Evolutionary conservation across 2,329 filamentous ascomycete species (phyloP).

Genomic region (Knoxdaviesia capensis): DNA sequence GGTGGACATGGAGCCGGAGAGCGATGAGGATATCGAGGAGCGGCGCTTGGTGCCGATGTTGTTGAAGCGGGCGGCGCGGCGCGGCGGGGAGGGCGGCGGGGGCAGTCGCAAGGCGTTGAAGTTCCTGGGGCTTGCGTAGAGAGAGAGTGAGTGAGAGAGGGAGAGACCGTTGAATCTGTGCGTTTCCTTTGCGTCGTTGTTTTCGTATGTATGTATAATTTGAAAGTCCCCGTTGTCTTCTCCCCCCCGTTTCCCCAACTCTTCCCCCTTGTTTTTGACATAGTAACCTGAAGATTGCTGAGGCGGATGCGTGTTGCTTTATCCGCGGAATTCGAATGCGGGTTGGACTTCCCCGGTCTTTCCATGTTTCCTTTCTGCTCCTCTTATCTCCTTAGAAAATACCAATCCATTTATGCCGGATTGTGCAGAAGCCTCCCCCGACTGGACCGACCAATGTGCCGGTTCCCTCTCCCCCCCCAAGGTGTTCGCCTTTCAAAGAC

Average conservation of each 20-base stretch:
- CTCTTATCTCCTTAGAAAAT: too few species aligned
- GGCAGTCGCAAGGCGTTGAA: conserved; percentile 31
- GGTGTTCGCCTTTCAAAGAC: too few species aligned
- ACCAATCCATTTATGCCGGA: too few species aligned
- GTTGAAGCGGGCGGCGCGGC: conserved; percentile 14
- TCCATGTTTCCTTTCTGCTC: neutral
- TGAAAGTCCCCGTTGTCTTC: neutral
- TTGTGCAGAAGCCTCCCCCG: too few species aligned
- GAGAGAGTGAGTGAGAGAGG: neutral
- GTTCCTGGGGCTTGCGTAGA: conserved; percentile 26
- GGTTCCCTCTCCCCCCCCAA: too few species aligned
- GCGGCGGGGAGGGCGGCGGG: conserved; percentile 8
- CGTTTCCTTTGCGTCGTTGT: neutral
- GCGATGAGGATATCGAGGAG: conserved; percentile 21
- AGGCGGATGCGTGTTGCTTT: too few species aligned
- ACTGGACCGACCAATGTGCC: too few species aligned
- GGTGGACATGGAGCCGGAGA: too few species aligned
- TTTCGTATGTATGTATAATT: neutral
- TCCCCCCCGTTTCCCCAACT: neutral
- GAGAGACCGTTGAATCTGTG: neutral
- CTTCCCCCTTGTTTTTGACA: neutral
- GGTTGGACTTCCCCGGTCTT: neutral
- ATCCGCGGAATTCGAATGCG: too few species aligned
- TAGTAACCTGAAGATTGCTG: neutral
- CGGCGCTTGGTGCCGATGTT: conserved; percentile 31